phyloP scores from a whole-genome alignment of 192 early-diverging fungal genomes.

The Phlyctochytrium planicorne region DNA sequence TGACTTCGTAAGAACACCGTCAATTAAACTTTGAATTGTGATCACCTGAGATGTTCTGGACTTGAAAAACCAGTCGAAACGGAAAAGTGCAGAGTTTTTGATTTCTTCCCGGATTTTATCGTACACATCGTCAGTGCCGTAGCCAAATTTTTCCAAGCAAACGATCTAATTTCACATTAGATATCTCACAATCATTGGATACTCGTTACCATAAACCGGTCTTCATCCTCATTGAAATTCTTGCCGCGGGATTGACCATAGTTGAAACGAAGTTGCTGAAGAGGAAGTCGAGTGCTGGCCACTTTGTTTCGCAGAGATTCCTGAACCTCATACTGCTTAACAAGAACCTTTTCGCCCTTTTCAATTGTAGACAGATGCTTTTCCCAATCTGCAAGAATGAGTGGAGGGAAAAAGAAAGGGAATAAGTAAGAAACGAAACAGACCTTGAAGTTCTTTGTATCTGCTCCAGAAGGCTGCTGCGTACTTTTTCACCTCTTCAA shows the following conservation, averaged over 20 bases:
- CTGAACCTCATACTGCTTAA: constrained; percentile 79
- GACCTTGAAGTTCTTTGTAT: constrained; percentile 79
- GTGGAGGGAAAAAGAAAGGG: constrained; percentile 3
- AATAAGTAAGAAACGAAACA: constrained; percentile 3
- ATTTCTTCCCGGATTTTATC: constrained; percentile 89
- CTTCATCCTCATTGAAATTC: constrained; percentile 94
- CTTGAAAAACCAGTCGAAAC: constrained; percentile 99
- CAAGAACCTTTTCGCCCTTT: constrained; percentile 81
- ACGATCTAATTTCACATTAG: constrained; percentile 58
- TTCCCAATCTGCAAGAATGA: constrained; percentile 65
- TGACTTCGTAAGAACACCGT: neutral
- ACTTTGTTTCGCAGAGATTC: constrained; percentile 78
- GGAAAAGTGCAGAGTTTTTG: constrained; percentile 75
- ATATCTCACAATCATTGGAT: neutral
- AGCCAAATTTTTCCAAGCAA: constrained; percentile 81
- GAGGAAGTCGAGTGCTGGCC: constrained; percentile 67
- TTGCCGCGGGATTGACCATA: constrained; percentile 89
- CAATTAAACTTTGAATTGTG: neutral
- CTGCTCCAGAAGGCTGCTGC: constrained; percentile 86
- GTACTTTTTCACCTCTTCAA: constrained; percentile 81
- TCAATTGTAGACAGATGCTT: constrained; percentile 82
- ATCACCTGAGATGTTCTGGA: constrained; percentile 72
- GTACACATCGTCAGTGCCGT: constrained; percentile 88
- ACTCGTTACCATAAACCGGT: constrained; percentile 76
- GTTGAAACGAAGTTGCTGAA: constrained; percentile 85